Percentiles rank a stretch among this genome's conserved stretches.
phyloP scores from a whole-genome alignment of 805 yeast genomes.

The Sporopachydermia lactativora region DNA sequence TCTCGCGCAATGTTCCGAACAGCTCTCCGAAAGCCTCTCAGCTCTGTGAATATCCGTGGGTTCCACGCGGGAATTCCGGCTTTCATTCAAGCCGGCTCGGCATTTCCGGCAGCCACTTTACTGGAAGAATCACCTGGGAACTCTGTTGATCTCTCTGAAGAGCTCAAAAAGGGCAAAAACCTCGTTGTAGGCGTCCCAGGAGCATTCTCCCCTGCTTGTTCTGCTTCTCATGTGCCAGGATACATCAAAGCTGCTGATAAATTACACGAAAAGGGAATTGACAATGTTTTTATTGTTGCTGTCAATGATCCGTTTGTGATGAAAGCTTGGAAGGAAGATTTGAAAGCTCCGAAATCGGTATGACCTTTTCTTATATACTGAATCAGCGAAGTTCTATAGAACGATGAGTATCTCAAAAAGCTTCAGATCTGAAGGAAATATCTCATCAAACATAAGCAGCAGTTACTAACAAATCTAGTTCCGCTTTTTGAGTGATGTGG shows the following conservation, averaged over 20 bases:
- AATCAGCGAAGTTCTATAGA: too few species aligned
- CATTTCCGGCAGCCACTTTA: conserved; percentile 41
- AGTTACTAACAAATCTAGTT: too few species aligned
- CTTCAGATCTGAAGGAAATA: too few species aligned
- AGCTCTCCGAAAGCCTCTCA: too few species aligned
- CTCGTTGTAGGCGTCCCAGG: conserved; percentile 55
- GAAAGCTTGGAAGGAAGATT: conserved; percentile 57
- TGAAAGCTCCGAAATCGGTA: conserved; percentile 18
- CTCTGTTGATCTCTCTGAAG: conserved; percentile 37
- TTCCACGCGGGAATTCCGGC: conserved; percentile 8
- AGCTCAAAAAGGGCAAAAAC: conserved; percentile 30
- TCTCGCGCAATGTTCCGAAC: too few species aligned
- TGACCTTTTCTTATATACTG: not conserved
- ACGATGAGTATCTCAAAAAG: not conserved
- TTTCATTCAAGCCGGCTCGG: conserved; percentile 39
- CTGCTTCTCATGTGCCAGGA: conserved; percentile 64
- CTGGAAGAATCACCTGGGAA: conserved; percentile 54
- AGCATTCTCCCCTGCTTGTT: conserved; percentile 73
- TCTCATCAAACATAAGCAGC: too few species aligned
- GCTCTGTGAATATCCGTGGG: too few species aligned
- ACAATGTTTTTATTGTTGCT: conserved; percentile 48
- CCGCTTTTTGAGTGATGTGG: conserved; percentile 66
- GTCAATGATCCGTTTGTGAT: conserved; percentile 84
- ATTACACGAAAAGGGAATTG: conserved; percentile 53
- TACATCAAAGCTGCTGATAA: conserved; percentile 36